phyloP scores from a whole-genome alignment of 176 grass and related monocot genomes.

The Oryza meyeriana region DNA sequence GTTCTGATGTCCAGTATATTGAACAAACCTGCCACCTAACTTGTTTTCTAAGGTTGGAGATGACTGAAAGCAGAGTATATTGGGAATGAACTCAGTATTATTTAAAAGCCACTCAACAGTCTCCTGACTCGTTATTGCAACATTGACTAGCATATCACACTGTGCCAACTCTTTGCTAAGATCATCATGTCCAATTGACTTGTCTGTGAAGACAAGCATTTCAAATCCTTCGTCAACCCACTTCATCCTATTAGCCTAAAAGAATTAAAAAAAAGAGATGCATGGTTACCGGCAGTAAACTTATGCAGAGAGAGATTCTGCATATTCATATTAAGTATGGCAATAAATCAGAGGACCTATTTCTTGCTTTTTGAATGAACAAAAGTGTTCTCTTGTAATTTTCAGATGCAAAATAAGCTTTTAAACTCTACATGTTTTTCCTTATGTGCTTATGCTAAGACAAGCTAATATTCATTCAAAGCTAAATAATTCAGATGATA shows the following conservation, averaged over 20 bases:
- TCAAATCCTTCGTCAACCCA: conserved; percentile 87
- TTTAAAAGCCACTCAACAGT: conserved; percentile 51
- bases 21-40: conserved; percentile 55
- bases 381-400: not conserved
- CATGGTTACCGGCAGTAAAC: not conserved
- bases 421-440: not conserved
- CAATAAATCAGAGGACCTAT: not conserved
- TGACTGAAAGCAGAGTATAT: conserved; percentile 89
- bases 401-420: not conserved
- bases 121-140: conserved; percentile 54
- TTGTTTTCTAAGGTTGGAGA: conserved; percentile 67
- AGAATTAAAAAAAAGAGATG: conserved; percentile 2
- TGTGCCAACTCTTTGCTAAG: conserved; percentile 45
- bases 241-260: conserved; percentile 75
- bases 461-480: not conserved
- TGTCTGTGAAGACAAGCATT: conserved; percentile 79
- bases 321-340: not conserved
- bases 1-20: conserved; percentile 44
- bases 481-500: not conserved
- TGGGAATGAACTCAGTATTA: conserved; percentile 57
- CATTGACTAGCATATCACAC: conserved; percentile 73
- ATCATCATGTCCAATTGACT: conserved; percentile 27
- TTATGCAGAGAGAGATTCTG: conserved; percentile 6
- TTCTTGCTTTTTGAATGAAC: not conserved
- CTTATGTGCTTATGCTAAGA: not conserved